Percentiles rank a stretch among this genome's conserved stretches.
phyloP scores from a whole-genome alignment of 2,329 filamentous ascomycete species.

The Bipolaris oryzae region DNA sequence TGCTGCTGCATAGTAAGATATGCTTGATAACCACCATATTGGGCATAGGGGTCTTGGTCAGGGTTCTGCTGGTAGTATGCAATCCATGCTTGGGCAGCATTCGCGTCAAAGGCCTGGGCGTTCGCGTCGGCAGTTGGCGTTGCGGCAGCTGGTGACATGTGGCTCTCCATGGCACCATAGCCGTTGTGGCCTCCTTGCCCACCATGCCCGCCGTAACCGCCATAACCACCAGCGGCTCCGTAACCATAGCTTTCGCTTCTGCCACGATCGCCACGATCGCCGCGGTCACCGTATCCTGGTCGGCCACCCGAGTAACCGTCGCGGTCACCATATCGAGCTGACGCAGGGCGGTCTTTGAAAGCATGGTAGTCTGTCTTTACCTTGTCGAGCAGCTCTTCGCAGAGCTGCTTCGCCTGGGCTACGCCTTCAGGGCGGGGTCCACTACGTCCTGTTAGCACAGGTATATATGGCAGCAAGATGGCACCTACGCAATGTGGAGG shows the following conservation, averaged over 20 bases:
- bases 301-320: conserved; percentile 47
- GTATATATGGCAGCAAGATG: conserved; percentile 2
- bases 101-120: conserved; percentile 65
- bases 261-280: conserved; percentile 48
- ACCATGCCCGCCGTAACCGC: conserved; percentile 49
- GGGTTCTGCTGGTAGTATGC: conserved; percentile 63
- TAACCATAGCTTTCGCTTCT: conserved; percentile 50
- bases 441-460: conserved; percentile 53
- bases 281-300: conserved; percentile 50
- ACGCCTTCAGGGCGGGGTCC: conserved; percentile 89
- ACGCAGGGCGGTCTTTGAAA: conserved; percentile 74
- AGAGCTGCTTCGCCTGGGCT: conserved; percentile 83
- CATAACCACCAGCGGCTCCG: conserved; percentile 46
- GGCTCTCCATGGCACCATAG: conserved; percentile 23
- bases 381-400: conserved; percentile 83
- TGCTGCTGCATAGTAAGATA: conserved; percentile 38
- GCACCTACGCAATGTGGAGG: conserved; percentile 84
- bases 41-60: conserved; percentile 86
- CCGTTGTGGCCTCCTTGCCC: conserved; percentile 40
- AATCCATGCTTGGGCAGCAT: conserved; percentile 84
- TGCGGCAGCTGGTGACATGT: conserved; percentile 46
- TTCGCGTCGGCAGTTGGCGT: conserved; percentile 50
- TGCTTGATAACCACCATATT: conserved; percentile 75
- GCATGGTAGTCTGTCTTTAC: conserved; percentile 87
- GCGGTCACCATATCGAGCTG: conserved; percentile 52